Evolutionary conservation across 345 rosid species (phyloP), one percentile per base, ranked within the genome.

Genomic region (Rubroshorea leprosula): DNA sequence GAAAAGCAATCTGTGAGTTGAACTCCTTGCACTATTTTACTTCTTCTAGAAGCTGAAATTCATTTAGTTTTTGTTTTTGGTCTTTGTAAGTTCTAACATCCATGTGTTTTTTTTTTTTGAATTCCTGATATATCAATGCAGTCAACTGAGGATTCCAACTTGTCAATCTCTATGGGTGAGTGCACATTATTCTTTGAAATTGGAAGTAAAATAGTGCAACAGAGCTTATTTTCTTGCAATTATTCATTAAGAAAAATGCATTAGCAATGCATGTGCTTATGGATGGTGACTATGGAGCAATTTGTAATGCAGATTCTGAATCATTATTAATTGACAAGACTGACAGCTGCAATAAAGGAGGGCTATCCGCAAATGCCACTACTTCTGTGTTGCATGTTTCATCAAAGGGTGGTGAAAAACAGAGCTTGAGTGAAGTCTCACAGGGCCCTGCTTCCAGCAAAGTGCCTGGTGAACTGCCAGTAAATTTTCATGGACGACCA

Each of bases 401-500:
- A 46, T 38, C 71, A 12, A 82, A 68, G 71, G 75, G 41, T 64
- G 41, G 68, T 61, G 86, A 74, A 69, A 80, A 70, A 75, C 85
- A 4, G 12, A 35, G 6, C 22, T 27, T 67, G 67, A 51, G 60
- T 56, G 89, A 82, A 58, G 59, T 51, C 23, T 72, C 65, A 68
- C 88, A 64, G 53, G 58, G 57, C 57, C 71, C 64, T 13, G 44
- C 63, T 54, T 73, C 80, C 66, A 70, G 57, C 65, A 78, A 75
- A 61, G 64, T 60, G 61, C 72, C 54, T 50, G 67, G 67, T 45
- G 83, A 78, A 62, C 43, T 57, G 41, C 44, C 80, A 47, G 61
- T 62, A 29, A 82, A 66, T 64, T 66, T 81, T 65, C 65, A 61
- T 63, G 79, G 72, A 55, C 82, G 64, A 65, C 72, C 89, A 72